Evolutionary conservation across 805 yeast species (phyloP).

Genomic region (Pachysolen tannophilus): DNA sequence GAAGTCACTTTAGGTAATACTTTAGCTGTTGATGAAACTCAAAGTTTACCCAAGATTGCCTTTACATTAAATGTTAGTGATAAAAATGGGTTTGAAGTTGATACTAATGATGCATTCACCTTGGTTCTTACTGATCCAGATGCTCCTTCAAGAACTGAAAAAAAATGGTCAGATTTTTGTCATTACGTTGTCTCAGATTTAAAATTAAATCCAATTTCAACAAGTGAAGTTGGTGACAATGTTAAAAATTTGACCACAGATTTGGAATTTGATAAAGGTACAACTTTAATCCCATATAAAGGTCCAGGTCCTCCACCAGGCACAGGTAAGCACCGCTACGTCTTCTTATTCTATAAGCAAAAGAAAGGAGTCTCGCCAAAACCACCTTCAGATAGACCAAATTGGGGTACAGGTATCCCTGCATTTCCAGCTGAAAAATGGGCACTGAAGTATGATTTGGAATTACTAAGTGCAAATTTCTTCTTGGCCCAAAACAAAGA

Average conservation of each 20-base stretch:
- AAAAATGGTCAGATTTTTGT: constrained; percentile 82
- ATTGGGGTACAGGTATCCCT: constrained; percentile 84
- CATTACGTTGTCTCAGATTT: constrained; percentile 65
- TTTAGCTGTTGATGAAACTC: constrained; percentile 57
- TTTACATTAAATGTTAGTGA: constrained; percentile 44
- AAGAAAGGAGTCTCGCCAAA: constrained; percentile 29
- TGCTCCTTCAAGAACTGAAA: constrained; percentile 79
- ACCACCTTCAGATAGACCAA: constrained; percentile 47
- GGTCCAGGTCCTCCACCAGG: constrained; percentile 91
- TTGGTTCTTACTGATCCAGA: constrained; percentile 87
- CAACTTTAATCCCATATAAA: constrained; percentile 44
- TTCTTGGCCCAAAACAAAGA: constrained; percentile 66
- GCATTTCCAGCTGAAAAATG: constrained; percentile 73
- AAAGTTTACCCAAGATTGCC: constrained; percentile 55
- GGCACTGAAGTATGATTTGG: constrained; percentile 54
- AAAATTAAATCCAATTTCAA: constrained; percentile 31
- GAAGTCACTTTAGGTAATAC: constrained; percentile 79
- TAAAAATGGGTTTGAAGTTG: constrained; percentile 33
- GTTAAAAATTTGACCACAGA: constrained; percentile 26
- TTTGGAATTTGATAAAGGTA: constrained; percentile 26
- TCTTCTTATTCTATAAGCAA: constrained; percentile 66
- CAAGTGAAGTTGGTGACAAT: constrained; percentile 19
- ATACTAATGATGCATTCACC: constrained; percentile 49
- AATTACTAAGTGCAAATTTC: constrained; percentile 71
- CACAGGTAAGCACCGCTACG: constrained; percentile 84